These are phyloP conservation scores for Salix udensis DNA, from an alignment of 345 rosid genomes.

Conservation along the genomic window DNA sequence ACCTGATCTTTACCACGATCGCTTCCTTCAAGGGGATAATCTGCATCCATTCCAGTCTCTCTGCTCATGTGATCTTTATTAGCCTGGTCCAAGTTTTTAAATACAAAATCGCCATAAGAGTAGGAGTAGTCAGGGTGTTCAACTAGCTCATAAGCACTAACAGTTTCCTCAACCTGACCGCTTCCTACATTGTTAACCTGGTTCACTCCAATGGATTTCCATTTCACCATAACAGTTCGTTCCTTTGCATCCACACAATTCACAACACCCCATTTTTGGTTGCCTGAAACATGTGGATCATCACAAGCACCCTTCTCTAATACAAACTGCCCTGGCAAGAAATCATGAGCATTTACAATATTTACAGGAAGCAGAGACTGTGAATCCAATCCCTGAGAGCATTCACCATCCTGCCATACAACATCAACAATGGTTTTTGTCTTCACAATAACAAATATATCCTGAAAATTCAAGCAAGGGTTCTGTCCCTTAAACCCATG, in stretches of 20 bases:
- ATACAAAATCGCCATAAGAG: constrained; percentile 69
- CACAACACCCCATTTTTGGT: constrained; percentile 70
- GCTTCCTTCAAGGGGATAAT: constrained; percentile 15
- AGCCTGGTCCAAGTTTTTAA: constrained; percentile 32
- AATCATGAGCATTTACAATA: constrained; percentile 62
- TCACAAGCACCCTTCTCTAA: constrained; percentile 51
- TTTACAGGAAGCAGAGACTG: constrained; percentile 58
- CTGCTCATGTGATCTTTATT: constrained; percentile 16
- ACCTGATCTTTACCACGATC: constrained; percentile 19
- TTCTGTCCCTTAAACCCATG: constrained; percentile 36
- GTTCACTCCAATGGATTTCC: constrained; percentile 41
- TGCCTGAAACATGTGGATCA: constrained; percentile 31
- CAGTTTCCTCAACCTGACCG: constrained; percentile 52
- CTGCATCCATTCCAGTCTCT: constrained; percentile 19
- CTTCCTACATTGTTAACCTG: constrained; percentile 27
- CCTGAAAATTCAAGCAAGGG: constrained; percentile 27
- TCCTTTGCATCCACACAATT: constrained; percentile 66
- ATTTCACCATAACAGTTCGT: constrained; percentile 63
- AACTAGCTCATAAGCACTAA: constrained; percentile 78
- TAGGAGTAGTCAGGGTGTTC: constrained; percentile 81
- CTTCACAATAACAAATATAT: constrained; percentile 56
- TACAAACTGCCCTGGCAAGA: constrained; percentile 93
- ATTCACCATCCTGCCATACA: constrained; percentile 80
- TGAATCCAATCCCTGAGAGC: constrained; percentile 51
- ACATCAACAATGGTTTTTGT: constrained; percentile 64